Base-by-base conservation (phyloP, 139 green algal species). In the Haematococcus lacustris region DNA sequence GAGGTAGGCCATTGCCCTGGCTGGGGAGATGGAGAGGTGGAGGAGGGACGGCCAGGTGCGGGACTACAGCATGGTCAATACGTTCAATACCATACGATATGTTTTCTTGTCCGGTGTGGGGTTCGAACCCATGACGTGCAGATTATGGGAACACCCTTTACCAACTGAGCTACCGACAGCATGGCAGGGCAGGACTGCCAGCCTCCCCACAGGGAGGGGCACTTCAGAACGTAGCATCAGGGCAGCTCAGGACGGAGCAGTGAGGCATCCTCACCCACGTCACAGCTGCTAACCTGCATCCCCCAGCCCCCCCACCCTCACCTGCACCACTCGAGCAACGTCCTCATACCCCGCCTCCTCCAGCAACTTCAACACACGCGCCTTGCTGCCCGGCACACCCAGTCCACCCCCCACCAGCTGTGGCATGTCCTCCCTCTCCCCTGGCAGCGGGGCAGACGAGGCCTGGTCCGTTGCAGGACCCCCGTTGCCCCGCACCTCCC, bases 351-450 rank as follows among this genome's bases (percentile, higher is more conserved):
- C 77, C 1, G 51, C 34, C 50, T 72, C 21, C 50, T 70, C 53
- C n/a, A 87, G 39, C 9, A 39, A 60, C 26, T 66, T 30, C 9
- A 82, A 30, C 25, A 78, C 72, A 3, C 81, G 75, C 35, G 63
- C 69, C 72, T 84, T 84, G 78, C 74, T 83, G 70, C 81, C 78
- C 0, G 81, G 78, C 37, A 78, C 61, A 4, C 81, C 81, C 37
- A 68, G 59, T 1, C 78, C 81, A 3, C 78, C 81, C n/a, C 60
- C 67, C 32, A 72, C 67, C n/a, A 72, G 47, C 6, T 72, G 33
- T 33, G 64, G 64, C 37, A 57, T 17, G 6, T 34, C 37, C 21
- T 38, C 32, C 30, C 1, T 5, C 37, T 35, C 37, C 37, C 35
- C 17, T 37, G 3, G 5, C 4, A 21, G 5, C 3, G 39, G 65